phyloP scores from a whole-genome alignment of 495 filamentous ascomycete species.

The Immersiella caudata region DNA sequence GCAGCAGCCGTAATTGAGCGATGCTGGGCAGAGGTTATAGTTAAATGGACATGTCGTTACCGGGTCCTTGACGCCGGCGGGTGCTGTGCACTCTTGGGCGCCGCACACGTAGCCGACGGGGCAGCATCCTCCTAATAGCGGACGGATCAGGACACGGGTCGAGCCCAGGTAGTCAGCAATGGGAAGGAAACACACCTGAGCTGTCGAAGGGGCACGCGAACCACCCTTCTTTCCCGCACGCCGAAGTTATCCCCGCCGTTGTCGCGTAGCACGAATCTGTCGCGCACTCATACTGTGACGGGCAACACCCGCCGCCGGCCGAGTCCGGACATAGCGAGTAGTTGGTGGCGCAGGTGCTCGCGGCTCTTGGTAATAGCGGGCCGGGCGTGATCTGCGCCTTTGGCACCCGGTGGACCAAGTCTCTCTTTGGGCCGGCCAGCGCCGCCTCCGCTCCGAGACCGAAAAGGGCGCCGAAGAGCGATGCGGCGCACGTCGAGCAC shows the following conservation, averaged over 20 bases:
- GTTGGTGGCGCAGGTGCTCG: slow-evolving; percentile 32
- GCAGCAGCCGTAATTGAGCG: slow-evolving; percentile 48
- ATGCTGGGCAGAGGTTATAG: slow-evolving; percentile 43
- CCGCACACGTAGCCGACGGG: slow-evolving; percentile 43
- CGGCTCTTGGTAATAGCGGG: slow-evolving; percentile 27
- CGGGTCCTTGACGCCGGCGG: slow-evolving; percentile 33
- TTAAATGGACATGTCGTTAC: slow-evolving; percentile 34
- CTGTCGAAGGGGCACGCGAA: slow-evolving; percentile 37
- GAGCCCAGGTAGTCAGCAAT: background rate
- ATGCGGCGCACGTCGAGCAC: slow-evolving; percentile 31
- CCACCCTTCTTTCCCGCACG: slow-evolving; percentile 36
- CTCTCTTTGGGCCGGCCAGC: slow-evolving; percentile 24
- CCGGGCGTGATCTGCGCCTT: slow-evolving; percentile 40
- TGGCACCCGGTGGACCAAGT: slow-evolving; percentile 38
- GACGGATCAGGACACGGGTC: background rate
- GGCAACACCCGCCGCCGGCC: slow-evolving; percentile 48
- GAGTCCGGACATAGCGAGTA: slow-evolving; percentile 42
- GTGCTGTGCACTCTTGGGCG: slow-evolving; percentile 32
- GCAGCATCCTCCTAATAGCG: slow-evolving; percentile 37
- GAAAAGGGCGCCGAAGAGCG: slow-evolving; percentile 33
- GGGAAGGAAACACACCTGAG: slow-evolving; percentile 25
- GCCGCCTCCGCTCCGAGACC: slow-evolving; percentile 28
- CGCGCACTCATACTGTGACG: slow-evolving; percentile 45
- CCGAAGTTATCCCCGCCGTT: slow-evolving; percentile 43
- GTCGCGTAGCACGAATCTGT: slow-evolving; percentile 48